Evolutionary conservation across 2,329 filamentous ascomycete genomes (phyloP), one percentile per base, ranked within the genome.

Genomic region (Venturia oleaginea): DNA sequence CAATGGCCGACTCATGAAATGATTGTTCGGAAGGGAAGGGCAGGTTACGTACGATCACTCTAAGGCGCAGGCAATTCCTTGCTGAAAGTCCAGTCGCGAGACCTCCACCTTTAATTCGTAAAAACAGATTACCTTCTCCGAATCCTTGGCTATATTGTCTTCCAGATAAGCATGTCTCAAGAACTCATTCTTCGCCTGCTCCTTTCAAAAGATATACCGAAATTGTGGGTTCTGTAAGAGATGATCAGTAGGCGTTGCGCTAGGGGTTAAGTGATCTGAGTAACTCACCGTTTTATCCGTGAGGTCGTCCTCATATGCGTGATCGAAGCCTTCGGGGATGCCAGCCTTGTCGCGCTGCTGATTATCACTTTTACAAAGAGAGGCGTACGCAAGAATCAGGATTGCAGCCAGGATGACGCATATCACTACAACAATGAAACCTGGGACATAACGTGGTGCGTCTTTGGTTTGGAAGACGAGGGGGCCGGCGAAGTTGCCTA

Each of bases 291-390:
- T 54, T 32, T 15, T 32, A 27, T 63, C 62, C 7, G 62, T 63
- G 5, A 63, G 34, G 22, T 63, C 48, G 30, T 63, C 62, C 34
- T 63, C 62, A 32, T 63, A 63, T 15, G 62, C 62, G 15, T 63
- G 62, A 17, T 63, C 62, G 19, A 63, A 63, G 27, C 62, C 62
- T 34, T 63, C 62, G 11, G 40, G 27, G 15, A 57, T 42, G 15
- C 62, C 62, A 11, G 62, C 30, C 6, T 22, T 22, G 42, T 62
- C 79, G 22, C 79, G 74, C 64, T 70, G 72, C 17, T 69, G 70
- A 66, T 82, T 82, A 6, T 79, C 74, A 72, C 71, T 74, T 5
- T 78, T 70, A 66, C 79, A 81, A 7, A 81, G 66, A 40, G 73
- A 71, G 3, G 80, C 76, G 67, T 82, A 81, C 0, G 76, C 68